These are phyloP conservation scores for Colletotrichum sp. DNA, from an alignment of 2,329 filamentous ascomycete species.

Conservation along the genomic window DNA sequence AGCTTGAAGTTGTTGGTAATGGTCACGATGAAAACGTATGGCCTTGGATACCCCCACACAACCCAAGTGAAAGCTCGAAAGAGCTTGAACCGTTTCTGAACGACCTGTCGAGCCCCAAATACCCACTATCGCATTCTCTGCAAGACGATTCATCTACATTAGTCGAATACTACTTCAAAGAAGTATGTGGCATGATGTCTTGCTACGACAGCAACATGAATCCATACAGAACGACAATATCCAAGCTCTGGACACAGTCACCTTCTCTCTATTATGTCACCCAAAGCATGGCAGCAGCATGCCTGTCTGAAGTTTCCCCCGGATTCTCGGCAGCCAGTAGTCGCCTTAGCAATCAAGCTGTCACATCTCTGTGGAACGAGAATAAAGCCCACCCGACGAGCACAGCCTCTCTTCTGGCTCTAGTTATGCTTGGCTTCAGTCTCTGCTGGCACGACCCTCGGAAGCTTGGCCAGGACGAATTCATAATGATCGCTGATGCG, in stretches of 20 bases:
- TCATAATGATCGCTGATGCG: neutral
- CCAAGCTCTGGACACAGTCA: slow-evolving; percentile 41
- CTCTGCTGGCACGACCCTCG: slow-evolving; percentile 63
- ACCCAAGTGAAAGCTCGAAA: neutral
- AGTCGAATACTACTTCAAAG: slow-evolving; percentile 68
- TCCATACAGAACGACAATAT: slow-evolving; percentile 63
- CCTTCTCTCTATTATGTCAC: slow-evolving; percentile 23
- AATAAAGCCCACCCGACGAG: slow-evolving; percentile 50
- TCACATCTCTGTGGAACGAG: slow-evolving; percentile 54
- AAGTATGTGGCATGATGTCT: slow-evolving; percentile 66
- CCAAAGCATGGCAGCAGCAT: slow-evolving; percentile 27
- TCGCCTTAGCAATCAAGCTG: slow-evolving; percentile 51
- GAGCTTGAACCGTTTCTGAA: neutral
- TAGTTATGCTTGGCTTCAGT: slow-evolving; percentile 63
- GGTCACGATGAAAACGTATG: neutral
- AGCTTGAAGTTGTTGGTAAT: neutral
- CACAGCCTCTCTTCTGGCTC: slow-evolving; percentile 59
- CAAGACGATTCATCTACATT: slow-evolving; percentile 49
- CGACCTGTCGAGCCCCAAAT: neutral
- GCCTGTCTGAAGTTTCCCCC: slow-evolving; percentile 31
- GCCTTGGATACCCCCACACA: neutral
- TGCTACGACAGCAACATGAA: slow-evolving; percentile 67
- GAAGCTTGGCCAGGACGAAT: slow-evolving; percentile 47
- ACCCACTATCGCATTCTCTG: neutral
- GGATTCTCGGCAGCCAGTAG: slow-evolving; percentile 51